Base-by-base conservation (phyloP, 768 basidiomycete species). In the Pisolithus marmoratus region DNA sequence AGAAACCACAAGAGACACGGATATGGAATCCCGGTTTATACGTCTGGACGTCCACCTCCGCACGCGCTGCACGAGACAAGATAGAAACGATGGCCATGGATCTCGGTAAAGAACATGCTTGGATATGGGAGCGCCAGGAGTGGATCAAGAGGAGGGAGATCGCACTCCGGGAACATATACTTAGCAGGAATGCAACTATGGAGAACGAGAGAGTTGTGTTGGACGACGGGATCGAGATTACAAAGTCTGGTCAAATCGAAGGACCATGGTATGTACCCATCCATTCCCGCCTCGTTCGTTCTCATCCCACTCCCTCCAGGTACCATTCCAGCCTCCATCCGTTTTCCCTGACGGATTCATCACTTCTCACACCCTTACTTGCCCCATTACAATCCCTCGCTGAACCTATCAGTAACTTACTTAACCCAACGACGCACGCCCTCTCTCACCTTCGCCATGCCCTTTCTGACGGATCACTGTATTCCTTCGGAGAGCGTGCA, bases 1-100 rank as follows among this genome's bases (percentile, higher is more conserved):
- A 65, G 5, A 57, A 60, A 22, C 67, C 52, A 52, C 67, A 54
- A 37, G 71, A 77, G 20, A 72, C 70, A 38, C 81, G 77, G 55
- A 75, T 78, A 59, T 90, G 87, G 87, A 75, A 86, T 51, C 80
- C 83, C 59, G 87, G 87, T 5, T 85, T 79, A 77, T 90, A 90
- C 60, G 59, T 90, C 38, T 89, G 86, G 85, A 76, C 79, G 47
- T 78, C 79, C 15, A 73, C 72, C 49, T 81, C 74, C 46, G 72
- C 74, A 45, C 72, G 71, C 63, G 79, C 76, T 11, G 73, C 77
- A 8, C 71, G 76, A 56, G 78, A 84, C 61, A 82, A 80, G 59
- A 65, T 83, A 46, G 68, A 77, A 17, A 71, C 74, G 46, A 88
- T 90, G 86, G 74, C 72, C 58, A 62, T 72, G 51, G 79, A 77